Base-by-base conservation (phyloP, 75 land plant species). In the Pinus taeda region DNA sequence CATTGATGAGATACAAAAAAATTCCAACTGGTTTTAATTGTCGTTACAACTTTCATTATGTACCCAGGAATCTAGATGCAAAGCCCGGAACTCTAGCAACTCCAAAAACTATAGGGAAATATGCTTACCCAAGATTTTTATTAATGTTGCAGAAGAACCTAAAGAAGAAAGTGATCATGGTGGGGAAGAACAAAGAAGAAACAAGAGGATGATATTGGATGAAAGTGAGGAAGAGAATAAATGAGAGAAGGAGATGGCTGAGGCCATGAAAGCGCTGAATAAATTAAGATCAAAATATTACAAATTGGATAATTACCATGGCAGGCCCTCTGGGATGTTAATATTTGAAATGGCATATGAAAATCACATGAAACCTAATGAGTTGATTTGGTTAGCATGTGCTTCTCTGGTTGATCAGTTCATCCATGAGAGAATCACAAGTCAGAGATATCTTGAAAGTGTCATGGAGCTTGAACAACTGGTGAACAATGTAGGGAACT, bases 341-440 rank as follows among this genome's bases (percentile, higher is more conserved):
- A 84, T 96, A 91, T 92, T 82, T 85, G 98, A 96, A 22, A 76
- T 96, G 18, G 84, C 94, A 4, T 90, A 92, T 79, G 77, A 86
- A 12, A 79, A 90, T 59, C 85, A 95, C 77, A 96, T 86, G 77
- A 93, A 92, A 90, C 92, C 86, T 4, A 91, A 93, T 73, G 97
- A 96, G 86, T 66, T 88, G 65, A 88, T 96, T 2, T 96, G 98
- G 98, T 78, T 93, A 73, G 96, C 98, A 58, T 93, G 98, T 77
- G 97, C 93, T 14, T 82, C 98, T 2, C 84, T 96, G n/a, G 93
- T 97, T 2, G 98, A 96, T 77, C 98, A 96, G 79, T 93, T 93
- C 75, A 93, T 93, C 17, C 98, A 96, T 61, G 98, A 96, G 79
- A 90, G 94, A 82, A 57, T 93, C 11, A 93, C 94, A 0, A 81